Evolutionary conservation across 2,329 filamentous ascomycete species (phyloP), one percentile per base, ranked within the genome.

Genomic region (Trichoderma lentiforme): DNA sequence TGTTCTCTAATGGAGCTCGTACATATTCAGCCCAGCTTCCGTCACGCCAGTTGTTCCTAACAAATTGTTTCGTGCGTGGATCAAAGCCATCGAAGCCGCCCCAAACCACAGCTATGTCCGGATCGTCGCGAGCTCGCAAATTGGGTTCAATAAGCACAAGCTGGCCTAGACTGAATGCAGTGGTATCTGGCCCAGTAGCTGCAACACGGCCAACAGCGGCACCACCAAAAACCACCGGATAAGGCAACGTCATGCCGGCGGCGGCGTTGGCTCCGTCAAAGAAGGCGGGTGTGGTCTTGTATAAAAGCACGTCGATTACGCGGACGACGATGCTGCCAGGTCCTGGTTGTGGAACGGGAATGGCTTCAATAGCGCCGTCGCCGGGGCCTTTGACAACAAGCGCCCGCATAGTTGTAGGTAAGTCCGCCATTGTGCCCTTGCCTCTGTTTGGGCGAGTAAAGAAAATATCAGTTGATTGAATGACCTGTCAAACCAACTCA

Each of bases 401-500:
- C 8, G 43, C 43, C 43, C n/a, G 43, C 43, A 47, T 47, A 1
- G 18, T 0, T 47, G 43, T 47, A 11, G 43, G 43, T 6, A 47
- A 4, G 18, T 21, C 43, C 8, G 43, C 8, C 43, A 47, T 47
- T 47, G 18, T 47, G 18, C 18, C 3, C 43, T 5, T 8, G 18
- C 39, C 18, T 43, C 11, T n/a, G 18, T 18, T n/a, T 43, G 1
- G 18, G 39, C 6, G 18, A 4, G 15, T 43, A 15, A 14, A 36
- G 15, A n/a, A 4, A 43, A n/a, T n/a, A 0, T 4, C 0, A 2
- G 18, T 43, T 36, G 34, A 2, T 43, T 8, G 7, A 43, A 43
- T 43, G 1, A 4, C 6, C 6, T n/a, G 8, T 43, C 0, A 9
- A 36, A 15, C 6, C 0, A 36, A 36, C 5, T 4, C 1, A 36